Percentiles rank a stretch among this genome's conserved stretches.
Conservation (phyloP, 2,329 filamentous ascomycete species). For the Periconia macrospinosa region DNA sequence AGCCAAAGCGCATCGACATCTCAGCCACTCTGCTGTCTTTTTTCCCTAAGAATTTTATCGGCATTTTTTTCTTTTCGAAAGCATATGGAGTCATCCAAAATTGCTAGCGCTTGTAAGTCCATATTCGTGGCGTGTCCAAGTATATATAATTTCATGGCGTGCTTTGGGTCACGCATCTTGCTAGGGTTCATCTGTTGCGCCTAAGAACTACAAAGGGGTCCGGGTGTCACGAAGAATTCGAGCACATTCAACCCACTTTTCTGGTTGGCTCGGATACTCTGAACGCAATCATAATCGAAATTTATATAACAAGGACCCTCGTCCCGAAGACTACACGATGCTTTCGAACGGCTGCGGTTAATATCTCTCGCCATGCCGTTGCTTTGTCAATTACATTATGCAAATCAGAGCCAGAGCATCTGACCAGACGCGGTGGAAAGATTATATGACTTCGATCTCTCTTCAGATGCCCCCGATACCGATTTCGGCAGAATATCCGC, state of each 20-base stretch:
- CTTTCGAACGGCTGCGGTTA: constrained; percentile 16
- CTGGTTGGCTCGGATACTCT: constrained; percentile 23
- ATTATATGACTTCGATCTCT: constrained; percentile 5
- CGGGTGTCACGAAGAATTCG: constrained; percentile 23
- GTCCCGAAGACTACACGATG: constrained; percentile 8
- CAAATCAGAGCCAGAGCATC: constrained; percentile 19
- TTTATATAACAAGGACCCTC: constrained; percentile 15
- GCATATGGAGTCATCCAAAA: no score
- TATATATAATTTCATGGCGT: background rate
- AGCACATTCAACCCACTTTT: constrained; percentile 10
- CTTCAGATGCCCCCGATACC: constrained; percentile 8
- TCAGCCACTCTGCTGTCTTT: background rate
- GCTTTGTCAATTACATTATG: constrained; percentile 24
- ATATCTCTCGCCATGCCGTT: constrained; percentile 19
- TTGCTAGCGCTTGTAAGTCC: no score
- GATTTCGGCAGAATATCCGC: constrained; percentile 8
- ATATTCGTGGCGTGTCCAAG: background rate
- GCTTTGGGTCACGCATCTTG: constrained; percentile 6
- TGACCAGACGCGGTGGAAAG: constrained; percentile 6
- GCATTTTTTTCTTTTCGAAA: no score
- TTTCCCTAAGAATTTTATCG: no score
- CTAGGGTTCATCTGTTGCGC: constrained; percentile 13
- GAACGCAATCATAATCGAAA: constrained; percentile 25
- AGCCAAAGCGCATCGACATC: background rate
- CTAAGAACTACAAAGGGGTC: constrained; percentile 6